Conservation (phyloP, 805 yeast species). For the Metschnikowia chrysomelidarum region DNA sequence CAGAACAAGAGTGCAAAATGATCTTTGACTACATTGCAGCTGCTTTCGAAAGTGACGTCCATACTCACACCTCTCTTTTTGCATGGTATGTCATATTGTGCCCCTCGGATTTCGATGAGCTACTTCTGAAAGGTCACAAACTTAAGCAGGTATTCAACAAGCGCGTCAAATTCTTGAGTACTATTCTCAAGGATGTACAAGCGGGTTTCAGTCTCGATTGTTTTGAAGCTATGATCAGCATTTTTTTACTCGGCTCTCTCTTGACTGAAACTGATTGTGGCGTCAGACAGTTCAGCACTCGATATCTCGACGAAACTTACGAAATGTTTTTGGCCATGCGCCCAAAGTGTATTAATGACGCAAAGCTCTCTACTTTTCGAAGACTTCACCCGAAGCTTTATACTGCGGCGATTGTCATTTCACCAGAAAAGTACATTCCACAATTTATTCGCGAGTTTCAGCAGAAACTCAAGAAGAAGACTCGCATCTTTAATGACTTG, state of each 20-base stretch:
- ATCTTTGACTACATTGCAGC: slow-evolving; percentile 33
- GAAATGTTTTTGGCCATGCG: slow-evolving; percentile 20
- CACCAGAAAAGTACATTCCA: slow-evolving; percentile 31
- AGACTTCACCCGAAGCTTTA: slow-evolving; percentile 21
- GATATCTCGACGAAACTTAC: slow-evolving; percentile 33
- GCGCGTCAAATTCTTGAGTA: slow-evolving; percentile 31
- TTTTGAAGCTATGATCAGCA: slow-evolving; percentile 34
- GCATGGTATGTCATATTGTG: slow-evolving; percentile 36
- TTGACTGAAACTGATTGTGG: slow-evolving; percentile 19
- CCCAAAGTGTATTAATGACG: slow-evolving; percentile 10
- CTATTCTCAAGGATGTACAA: slow-evolving; percentile 29
- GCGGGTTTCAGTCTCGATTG: slow-evolving; percentile 28
- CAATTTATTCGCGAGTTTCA: slow-evolving; percentile 24
- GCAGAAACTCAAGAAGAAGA: slow-evolving; percentile 8
- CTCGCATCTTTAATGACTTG: slow-evolving; percentile 1
- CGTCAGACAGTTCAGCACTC: slow-evolving; percentile 28
- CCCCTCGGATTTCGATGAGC: slow-evolving; percentile 34
- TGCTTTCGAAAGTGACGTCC: slow-evolving; percentile 30
- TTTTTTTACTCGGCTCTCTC: slow-evolving; percentile 37
- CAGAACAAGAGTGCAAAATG: slow-evolving; percentile 24
- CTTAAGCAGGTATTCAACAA: slow-evolving; percentile 35
- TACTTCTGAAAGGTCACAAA: slow-evolving; percentile 28
- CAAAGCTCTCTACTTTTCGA: slow-evolving; percentile 7
- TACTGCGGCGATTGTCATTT: slow-evolving; percentile 35
- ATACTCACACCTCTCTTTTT: slow-evolving; percentile 20